A percentile compares a stretch with the other conserved stretches of the same genome.
These are phyloP conservation scores for Orbilia oligospora DNA, from an alignment of 2,329 filamentous ascomycete species.

Conservation along the genomic window DNA sequence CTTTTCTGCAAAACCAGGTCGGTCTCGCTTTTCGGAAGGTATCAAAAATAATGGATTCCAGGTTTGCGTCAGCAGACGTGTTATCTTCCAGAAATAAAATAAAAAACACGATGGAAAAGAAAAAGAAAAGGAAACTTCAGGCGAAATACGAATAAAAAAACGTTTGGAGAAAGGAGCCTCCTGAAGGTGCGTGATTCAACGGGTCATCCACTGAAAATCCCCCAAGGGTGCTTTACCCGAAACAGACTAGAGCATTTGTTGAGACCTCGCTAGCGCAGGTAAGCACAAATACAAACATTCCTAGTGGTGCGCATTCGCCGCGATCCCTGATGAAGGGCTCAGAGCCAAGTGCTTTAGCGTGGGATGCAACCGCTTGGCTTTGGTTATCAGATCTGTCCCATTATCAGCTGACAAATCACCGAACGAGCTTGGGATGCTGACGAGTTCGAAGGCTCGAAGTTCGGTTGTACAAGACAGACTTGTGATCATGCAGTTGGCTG, in stretches of 20 bases:
- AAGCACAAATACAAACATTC: slow-evolving; percentile 42
- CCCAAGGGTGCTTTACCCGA: slow-evolving; percentile 51
- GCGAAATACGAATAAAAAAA: slow-evolving; percentile 23
- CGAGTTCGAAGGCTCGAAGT: slow-evolving; percentile 15
- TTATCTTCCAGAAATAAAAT: slow-evolving; percentile 17
- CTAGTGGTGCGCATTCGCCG: slow-evolving; percentile 50
- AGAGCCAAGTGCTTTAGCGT: slow-evolving; percentile 39
- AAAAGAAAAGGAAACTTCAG: slow-evolving; percentile 28
- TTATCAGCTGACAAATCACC: slow-evolving; percentile 47
- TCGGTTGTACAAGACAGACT: slow-evolving; percentile 50
- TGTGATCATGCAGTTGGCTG: slow-evolving; percentile 53
- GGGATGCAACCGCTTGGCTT: slow-evolving; percentile 29
- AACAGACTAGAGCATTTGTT: slow-evolving; percentile 38
- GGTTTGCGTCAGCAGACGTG: slow-evolving; percentile 28
- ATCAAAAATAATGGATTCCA: slow-evolving; percentile 41
- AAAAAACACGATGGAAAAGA: slow-evolving; percentile 5
- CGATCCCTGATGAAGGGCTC: slow-evolving; percentile 26
- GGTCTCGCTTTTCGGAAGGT: slow-evolving; percentile 55
- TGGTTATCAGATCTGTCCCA: slow-evolving; percentile 45
- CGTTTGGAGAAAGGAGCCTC: slow-evolving; percentile 33
- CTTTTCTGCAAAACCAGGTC: slow-evolving; percentile 49
- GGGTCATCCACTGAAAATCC: slow-evolving; percentile 26
- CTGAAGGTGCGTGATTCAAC: slow-evolving; percentile 41
- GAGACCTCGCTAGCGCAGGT: slow-evolving; percentile 47
- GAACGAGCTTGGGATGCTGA: slow-evolving; percentile 18